A percentile compares a stretch with the other conserved stretches of the same genome.
phyloP scores from a whole-genome alignment of 768 basidiomycete species.

The Pleurotus pulmonarius region DNA sequence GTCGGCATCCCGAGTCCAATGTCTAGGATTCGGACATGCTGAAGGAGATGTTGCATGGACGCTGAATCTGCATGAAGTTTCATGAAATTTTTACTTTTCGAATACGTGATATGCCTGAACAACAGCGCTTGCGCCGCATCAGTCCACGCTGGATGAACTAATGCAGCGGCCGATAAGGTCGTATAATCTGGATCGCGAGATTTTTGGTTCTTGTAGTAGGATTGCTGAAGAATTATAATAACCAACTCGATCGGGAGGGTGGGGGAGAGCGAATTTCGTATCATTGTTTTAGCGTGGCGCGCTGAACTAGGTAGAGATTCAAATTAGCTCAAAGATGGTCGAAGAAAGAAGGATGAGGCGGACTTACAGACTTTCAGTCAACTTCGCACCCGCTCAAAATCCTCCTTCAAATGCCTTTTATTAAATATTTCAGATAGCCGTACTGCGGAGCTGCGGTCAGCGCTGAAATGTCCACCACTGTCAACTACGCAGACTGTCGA shows the following conservation, averaged over 20 bases:
- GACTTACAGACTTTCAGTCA: no score
- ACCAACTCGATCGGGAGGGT: conserved; percentile 11
- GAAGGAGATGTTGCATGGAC: not conserved
- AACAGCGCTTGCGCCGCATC: conserved; percentile 23
- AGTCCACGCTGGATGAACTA: conserved; percentile 24
- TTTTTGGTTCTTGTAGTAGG: conserved; percentile 11
- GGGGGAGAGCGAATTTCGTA: not conserved
- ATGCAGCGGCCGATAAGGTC: conserved; percentile 14
- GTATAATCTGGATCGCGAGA: conserved; percentile 13
- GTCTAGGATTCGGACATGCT: conserved; percentile 1
- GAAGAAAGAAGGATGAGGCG: no score
- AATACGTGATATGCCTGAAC: conserved; percentile 16
- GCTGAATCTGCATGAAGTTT: not conserved
- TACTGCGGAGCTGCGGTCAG: not conserved
- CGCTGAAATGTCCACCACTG: not conserved
- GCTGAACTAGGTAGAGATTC: no score
- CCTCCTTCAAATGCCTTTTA: no score
- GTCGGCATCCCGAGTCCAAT: not conserved
- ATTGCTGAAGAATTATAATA: conserved; percentile 8
- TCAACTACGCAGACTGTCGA: not conserved
- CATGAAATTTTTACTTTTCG: conserved; percentile 4
- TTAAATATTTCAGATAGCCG: not conserved
- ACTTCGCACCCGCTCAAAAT: no score
- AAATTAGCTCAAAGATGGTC: no score
- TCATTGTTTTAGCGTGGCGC: no score